A percentile compares a stretch with the other conserved stretches of the same genome.
phyloP scores from a whole-genome alignment of 2,329 filamentous ascomycete genomes.

The Aureobasidium sp. region DNA sequence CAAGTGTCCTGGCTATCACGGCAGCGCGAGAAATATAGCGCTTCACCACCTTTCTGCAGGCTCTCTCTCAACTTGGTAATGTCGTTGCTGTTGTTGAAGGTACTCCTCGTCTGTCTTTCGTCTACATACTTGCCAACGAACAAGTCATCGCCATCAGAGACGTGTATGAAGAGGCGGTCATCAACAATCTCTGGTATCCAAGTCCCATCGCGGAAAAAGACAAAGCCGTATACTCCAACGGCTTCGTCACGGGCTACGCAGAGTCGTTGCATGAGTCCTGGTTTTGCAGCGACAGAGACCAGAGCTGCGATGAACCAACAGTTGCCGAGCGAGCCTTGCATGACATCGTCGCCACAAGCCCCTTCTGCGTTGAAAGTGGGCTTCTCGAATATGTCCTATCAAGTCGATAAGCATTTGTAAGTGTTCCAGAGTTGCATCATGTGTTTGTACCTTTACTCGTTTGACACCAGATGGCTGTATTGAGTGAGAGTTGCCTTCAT shows the following conservation, averaged over 20 bases:
- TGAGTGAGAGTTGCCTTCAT: background rate
- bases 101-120: background rate
- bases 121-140: slow-evolving; percentile 31
- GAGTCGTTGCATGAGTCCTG: slow-evolving; percentile 62
- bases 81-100: slow-evolving; percentile 40
- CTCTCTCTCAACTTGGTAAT: slow-evolving; percentile 4
- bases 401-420: slow-evolving; percentile 33
- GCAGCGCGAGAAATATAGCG: slow-evolving; percentile 72
- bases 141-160: slow-evolving; percentile 69
- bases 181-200: slow-evolving; percentile 91
- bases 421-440: slow-evolving; percentile 43
- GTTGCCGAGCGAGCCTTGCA: slow-evolving; percentile 71
- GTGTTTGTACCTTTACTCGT: slow-evolving; percentile 48
- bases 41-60: slow-evolving; percentile 66
- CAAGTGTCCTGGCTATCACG: slow-evolving; percentile 68
- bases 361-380: slow-evolving; percentile 63
- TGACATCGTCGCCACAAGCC: slow-evolving; percentile 68
- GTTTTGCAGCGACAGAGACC: slow-evolving; percentile 67
- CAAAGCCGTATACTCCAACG: slow-evolving; percentile 78
- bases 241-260: slow-evolving; percentile 67
- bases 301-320: slow-evolving; percentile 83
- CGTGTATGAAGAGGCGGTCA: slow-evolving; percentile 80
- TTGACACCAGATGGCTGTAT: slow-evolving; percentile 65
- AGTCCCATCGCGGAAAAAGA: slow-evolving; percentile 77
- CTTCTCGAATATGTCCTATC: slow-evolving; percentile 42